Evolutionary conservation across 352 stramenopile species (phyloP).

Genomic region (Peronosclerospora sorghi): DNA sequence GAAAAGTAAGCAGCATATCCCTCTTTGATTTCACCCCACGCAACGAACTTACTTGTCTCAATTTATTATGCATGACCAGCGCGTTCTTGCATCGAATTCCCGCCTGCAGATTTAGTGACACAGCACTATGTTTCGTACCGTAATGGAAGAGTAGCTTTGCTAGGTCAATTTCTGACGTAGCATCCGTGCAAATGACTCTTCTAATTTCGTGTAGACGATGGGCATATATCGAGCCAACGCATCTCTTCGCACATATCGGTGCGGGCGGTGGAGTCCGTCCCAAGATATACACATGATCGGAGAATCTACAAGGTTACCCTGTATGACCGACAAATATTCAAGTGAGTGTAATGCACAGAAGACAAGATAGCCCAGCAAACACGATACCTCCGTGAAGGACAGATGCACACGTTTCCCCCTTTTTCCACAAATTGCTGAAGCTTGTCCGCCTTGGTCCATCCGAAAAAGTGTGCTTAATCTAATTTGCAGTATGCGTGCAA

Average conservation of each 20-base stretch:
- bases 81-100: slow-evolving; percentile 2
- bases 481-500: too few species aligned
- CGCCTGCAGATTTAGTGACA: slow-evolving; percentile 55
- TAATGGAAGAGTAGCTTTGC: slow-evolving; percentile 58
- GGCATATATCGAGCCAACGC: slow-evolving; percentile 69
- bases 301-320: slow-evolving; percentile 65
- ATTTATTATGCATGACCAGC: neutral
- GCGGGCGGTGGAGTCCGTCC: slow-evolving; percentile 66
- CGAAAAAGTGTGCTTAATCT: too few species aligned
- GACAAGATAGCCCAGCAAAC: neutral
- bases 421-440: slow-evolving; percentile 48
- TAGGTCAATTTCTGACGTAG: slow-evolving; percentile 41
- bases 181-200: slow-evolving; percentile 48
- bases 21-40: slow-evolving; percentile 48
- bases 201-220: slow-evolving; percentile 55
- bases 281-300: slow-evolving; percentile 54
- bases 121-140: slow-evolving; percentile 49
- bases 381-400: slow-evolving; percentile 49
- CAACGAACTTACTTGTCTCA: too few species aligned
- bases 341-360: too few species aligned
- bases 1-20: slow-evolving; percentile 60
- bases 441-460: slow-evolving; percentile 46
- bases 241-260: slow-evolving; percentile 81
- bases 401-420: slow-evolving; percentile 68
- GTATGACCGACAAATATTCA: too few species aligned